Evolutionary conservation across 1,284 basidiomycete species (phyloP).

Genomic region (Moesziomyces sp.): DNA sequence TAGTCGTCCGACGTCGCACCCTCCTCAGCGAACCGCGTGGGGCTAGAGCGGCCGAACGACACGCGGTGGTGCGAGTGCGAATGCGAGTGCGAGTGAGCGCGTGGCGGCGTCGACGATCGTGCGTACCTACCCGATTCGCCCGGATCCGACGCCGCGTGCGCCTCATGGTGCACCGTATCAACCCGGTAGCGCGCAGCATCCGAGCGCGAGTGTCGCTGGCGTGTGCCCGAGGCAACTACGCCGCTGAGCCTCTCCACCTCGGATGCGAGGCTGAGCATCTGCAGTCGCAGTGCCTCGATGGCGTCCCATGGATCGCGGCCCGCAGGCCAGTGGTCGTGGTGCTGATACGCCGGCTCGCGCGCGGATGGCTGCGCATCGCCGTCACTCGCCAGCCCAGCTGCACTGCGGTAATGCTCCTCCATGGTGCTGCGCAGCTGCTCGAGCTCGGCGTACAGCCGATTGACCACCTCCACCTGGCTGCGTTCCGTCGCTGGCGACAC

Average conservation of each 20-base stretch:
- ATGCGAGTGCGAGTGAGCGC: too few species aligned
- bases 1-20: slow-evolving; percentile 15
- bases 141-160: slow-evolving; percentile 39
- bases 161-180: background rate
- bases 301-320: slow-evolving; percentile 46
- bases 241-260: slow-evolving; percentile 47
- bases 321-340: slow-evolving; percentile 21
- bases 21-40: too few species aligned
- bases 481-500: background rate
- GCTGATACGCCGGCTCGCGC: slow-evolving; percentile 13
- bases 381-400: slow-evolving; percentile 5
- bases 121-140: background rate
- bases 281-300: slow-evolving; percentile 40
- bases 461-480: slow-evolving; percentile 40
- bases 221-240: slow-evolving; percentile 15
- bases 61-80: slow-evolving; percentile 9
- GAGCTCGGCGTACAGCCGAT: slow-evolving; percentile 46
- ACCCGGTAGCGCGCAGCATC: background rate
- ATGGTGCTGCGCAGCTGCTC: slow-evolving; percentile 31
- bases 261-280: slow-evolving; percentile 34
- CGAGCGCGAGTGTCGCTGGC: background rate
- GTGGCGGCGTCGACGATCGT: slow-evolving; percentile 1
- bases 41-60: slow-evolving; percentile 12
- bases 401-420: slow-evolving; percentile 42
- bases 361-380: background rate